Conservation (phyloP, 352 stramenopile species). For the Phytophthora nicotianae region DNA sequence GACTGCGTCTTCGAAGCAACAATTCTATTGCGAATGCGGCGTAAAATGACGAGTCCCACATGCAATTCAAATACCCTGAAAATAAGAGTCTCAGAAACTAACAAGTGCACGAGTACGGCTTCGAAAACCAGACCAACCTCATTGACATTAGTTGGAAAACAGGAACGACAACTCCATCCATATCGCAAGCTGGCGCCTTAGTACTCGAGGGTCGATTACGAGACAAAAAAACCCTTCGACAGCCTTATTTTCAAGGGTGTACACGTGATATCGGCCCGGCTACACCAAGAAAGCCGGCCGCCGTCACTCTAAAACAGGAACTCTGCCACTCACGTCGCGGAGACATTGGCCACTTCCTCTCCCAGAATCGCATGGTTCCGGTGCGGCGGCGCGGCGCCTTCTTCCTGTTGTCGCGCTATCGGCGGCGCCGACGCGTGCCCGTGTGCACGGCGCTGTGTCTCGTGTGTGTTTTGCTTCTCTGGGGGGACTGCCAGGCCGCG, state of each 20-base stretch:
- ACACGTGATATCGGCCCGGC: slow-evolving; percentile 15
- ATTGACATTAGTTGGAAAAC: too few relatives aligned
- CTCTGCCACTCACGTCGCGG: slow-evolving; percentile 31
- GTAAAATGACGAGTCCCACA: background rate
- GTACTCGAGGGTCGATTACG: too few relatives aligned
- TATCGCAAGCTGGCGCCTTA: too few relatives aligned
- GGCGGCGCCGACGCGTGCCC: slow-evolving; percentile 5
- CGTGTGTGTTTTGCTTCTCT: slow-evolving; percentile 20
- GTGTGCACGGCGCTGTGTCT: slow-evolving; percentile 10
- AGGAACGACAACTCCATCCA: background rate
- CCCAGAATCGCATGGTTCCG: slow-evolving; percentile 26
- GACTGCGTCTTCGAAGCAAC: background rate
- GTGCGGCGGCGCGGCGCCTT: slow-evolving; percentile 36
- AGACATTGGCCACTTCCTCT: slow-evolving; percentile 11
- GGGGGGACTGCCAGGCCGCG: slow-evolving; percentile 16
- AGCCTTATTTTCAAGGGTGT: slow-evolving; percentile 17
- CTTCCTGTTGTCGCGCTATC: slow-evolving; percentile 35
- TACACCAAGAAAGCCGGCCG: slow-evolving; percentile 25
- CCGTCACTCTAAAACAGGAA: slow-evolving; percentile 20
- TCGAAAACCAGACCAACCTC: too few relatives aligned
- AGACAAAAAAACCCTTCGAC: background rate
- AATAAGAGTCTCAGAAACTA: too few relatives aligned
- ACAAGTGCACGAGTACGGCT: too few relatives aligned
- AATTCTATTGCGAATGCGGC: background rate
- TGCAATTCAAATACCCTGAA: slow-evolving; percentile 12